phyloP scores from a whole-genome alignment of 1,284 basidiomycete genomes.

The Porogramme epimiltina region DNA sequence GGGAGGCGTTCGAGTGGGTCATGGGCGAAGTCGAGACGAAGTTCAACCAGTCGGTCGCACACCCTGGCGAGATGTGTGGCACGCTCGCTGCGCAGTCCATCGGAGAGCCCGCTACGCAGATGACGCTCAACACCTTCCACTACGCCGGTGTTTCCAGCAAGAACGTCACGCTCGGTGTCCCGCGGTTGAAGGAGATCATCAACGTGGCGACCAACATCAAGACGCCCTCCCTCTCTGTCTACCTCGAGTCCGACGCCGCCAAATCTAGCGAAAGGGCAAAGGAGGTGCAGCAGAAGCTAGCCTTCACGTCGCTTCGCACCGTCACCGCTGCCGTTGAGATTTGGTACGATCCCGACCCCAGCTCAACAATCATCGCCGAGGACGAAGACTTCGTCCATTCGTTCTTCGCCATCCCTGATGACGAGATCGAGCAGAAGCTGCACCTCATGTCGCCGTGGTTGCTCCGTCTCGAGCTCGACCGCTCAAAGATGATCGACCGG shows the following conservation, averaged over 20 bases:
- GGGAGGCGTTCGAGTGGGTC: slow-evolving; percentile 97
- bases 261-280: slow-evolving; percentile 70
- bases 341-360: slow-evolving; percentile 96
- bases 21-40: slow-evolving; percentile 94
- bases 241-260: slow-evolving; percentile 77
- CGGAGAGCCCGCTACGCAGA: slow-evolving; percentile 98
- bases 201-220: slow-evolving; percentile 99
- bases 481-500: slow-evolving; percentile 97
- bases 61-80: slow-evolving; percentile 99
- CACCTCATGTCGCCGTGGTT: slow-evolving; percentile 97
- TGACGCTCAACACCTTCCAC: slow-evolving; percentile 98
- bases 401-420: slow-evolving; percentile 99
- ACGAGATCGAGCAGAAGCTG: slow-evolving; percentile 90
- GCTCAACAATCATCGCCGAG: slow-evolving; percentile 93
- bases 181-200: slow-evolving; percentile 98
- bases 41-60: slow-evolving; percentile 89
- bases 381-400: slow-evolving; percentile 97
- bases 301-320: slow-evolving; percentile 93
- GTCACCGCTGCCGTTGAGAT: slow-evolving; percentile 97
- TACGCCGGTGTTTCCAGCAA: slow-evolving; percentile 98
- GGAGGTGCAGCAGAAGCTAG: slow-evolving; percentile 89
- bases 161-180: slow-evolving; percentile 97
- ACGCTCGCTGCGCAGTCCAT: slow-evolving; percentile 98
- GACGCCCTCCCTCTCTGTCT: slow-evolving; percentile 94
- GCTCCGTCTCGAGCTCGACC: slow-evolving; percentile 94